These are phyloP conservation scores for Sclerotinia subarctica DNA, from an alignment of 2,329 filamentous ascomycete genomes.

Conservation along the genomic window DNA sequence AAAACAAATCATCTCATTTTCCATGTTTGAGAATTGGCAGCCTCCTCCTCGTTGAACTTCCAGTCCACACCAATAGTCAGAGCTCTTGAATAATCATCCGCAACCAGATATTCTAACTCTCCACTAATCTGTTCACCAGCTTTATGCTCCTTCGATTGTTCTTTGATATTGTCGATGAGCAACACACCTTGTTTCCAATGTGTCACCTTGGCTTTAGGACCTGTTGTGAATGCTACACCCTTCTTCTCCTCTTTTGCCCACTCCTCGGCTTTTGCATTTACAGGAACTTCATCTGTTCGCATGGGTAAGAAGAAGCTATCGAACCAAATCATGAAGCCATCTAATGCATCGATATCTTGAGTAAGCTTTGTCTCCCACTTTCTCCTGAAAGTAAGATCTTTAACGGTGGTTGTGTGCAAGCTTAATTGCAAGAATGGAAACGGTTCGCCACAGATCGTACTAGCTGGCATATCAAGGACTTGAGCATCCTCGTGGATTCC, in stretches of 20 bases:
- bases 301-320: slow-evolving; percentile 83
- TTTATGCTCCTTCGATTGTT: slow-evolving; percentile 47
- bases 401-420: slow-evolving; percentile 66
- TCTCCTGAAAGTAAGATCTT: slow-evolving; percentile 73
- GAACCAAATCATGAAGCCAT: slow-evolving; percentile 90
- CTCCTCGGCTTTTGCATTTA: slow-evolving; percentile 56
- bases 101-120: slow-evolving; percentile 66
- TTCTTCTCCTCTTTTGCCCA: slow-evolving; percentile 57
- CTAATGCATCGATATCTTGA: slow-evolving; percentile 64
- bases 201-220: slow-evolving; percentile 70
- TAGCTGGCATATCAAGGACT: slow-evolving; percentile 65
- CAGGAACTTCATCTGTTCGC: slow-evolving; percentile 46
- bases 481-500: slow-evolving; percentile 80
- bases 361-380: slow-evolving; percentile 62
- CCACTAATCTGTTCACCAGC: slow-evolving; percentile 61
- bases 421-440: slow-evolving; percentile 72
- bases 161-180: slow-evolving; percentile 56
- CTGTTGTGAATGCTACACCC: slow-evolving; percentile 83
- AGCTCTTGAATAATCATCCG: slow-evolving; percentile 65
- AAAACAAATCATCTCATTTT: slow-evolving; percentile 35
- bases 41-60: slow-evolving; percentile 39
- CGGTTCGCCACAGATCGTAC: slow-evolving; percentile 57
- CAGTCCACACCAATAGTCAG: slow-evolving; percentile 64
- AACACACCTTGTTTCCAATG: slow-evolving; percentile 89
- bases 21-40: slow-evolving; percentile 34